These are phyloP conservation scores for Lavandula angustifolia DNA, from an alignment of 257 asterid species.

Conservation along the genomic window DNA sequence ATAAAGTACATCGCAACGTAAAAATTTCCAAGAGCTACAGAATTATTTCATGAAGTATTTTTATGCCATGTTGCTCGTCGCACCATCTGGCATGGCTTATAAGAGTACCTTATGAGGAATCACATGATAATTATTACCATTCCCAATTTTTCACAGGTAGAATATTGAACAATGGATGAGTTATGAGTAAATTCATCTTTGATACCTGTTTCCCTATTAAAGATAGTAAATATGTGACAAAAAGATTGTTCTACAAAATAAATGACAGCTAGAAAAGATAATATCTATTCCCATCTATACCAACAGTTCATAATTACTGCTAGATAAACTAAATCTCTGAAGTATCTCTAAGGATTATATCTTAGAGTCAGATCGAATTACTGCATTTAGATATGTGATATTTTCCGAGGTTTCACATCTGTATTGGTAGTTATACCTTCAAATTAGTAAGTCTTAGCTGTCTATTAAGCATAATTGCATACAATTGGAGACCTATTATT, in stretches of 20 bases:
- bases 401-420: not conserved
- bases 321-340: not conserved
- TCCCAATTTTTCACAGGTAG: not conserved
- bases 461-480: constrained; percentile 2
- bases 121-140: not conserved
- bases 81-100: not conserved
- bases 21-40: not conserved
- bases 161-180: not conserved
- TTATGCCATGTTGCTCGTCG: not conserved
- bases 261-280: not conserved
- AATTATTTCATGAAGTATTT: not conserved
- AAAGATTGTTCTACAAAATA: not conserved
- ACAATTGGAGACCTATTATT: not conserved
- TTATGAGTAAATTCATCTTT: constrained; percentile 5
- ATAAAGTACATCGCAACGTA: not conserved
- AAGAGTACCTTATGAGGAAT: not conserved
- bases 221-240: not conserved
- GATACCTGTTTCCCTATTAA: constrained; percentile 5
- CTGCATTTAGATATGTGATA: constrained; percentile 5
- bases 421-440: not conserved
- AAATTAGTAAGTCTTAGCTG: not conserved
- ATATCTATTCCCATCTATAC: not conserved
- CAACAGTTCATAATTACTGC: not conserved
- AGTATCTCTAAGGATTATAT: not conserved
- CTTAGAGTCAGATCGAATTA: not conserved